Evolutionary conservation across 2,329 filamentous ascomycete genomes (phyloP), one percentile per base, ranked within the genome.

Genomic region (Monosporascus sp.): DNA sequence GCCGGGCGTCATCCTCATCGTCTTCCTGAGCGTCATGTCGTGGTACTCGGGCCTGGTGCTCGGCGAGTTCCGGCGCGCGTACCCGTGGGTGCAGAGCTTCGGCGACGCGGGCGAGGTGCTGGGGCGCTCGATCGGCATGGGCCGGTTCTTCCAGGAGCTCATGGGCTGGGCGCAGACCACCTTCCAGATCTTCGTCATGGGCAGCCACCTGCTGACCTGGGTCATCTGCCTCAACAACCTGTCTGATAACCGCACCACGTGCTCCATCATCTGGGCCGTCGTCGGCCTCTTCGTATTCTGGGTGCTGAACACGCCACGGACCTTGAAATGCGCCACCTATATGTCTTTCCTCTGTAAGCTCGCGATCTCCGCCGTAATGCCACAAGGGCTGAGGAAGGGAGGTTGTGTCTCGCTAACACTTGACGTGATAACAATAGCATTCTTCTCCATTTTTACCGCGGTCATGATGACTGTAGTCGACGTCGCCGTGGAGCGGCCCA

Each of bases 1-100:
- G 2, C 87, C 87, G 0, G 88, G 87, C n/a, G 73, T 91, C 52
- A 81, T 90, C 56, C 66, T 90, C 65, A 90, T 88, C 44, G 77
- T 90, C 56, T 78, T 87, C 26, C 80, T 75, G 50, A 74, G 87
- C 46, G 79, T 85, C 17, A 72, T 90, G 3, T 90, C 90, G 63
- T 90, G 87, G 1, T 90, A 75, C 59, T 76, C 75, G 0, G 74
- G 87, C 14, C 63, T 75, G 11, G 66, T 71, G 44, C 64, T 76
- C 44, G 88, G 84, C 80, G 81, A 87, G 65, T 91, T 90, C 70
- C 88, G 85, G 64, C 73, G 87, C 53, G 78, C 81, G 55, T 84
- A 91, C 62, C 87, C 87, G 1, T 83, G 87, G 67, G 77, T 88
- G 38, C 76, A 81, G 53, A 85, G 79, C 56, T 86, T 88, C 66